Percentiles rank a stretch among this genome's conserved stretches.
phyloP scores from a whole-genome alignment of 202 grass and related monocot genomes.

The Alloteropsis angusta region DNA sequence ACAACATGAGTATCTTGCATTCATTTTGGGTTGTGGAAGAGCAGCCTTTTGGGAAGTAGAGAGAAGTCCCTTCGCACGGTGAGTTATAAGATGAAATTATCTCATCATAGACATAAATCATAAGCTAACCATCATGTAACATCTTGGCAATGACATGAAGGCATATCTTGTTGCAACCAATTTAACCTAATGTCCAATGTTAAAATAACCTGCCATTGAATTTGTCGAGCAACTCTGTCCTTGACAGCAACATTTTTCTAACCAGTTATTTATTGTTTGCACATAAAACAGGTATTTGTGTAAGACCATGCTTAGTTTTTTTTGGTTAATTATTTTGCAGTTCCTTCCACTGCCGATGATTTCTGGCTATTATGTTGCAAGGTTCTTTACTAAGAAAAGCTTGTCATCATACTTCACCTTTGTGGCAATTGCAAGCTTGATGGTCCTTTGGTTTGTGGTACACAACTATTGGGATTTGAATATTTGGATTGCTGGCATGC shows the following conservation, averaged over 20 bases:
- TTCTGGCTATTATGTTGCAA: conserved; percentile 83
- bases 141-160: neutral
- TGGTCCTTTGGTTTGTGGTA: conserved; percentile 97
- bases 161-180: neutral
- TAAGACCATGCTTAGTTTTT: neutral
- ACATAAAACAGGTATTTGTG: neutral
- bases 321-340: conserved; percentile 37
- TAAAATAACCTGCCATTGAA: neutral
- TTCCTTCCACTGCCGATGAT: conserved; percentile 82
- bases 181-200: neutral
- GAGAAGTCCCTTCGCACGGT: neutral
- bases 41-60: neutral
- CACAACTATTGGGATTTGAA: conserved; percentile 99
- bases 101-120: neutral
- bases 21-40: neutral
- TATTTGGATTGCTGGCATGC: conserved; percentile 98
- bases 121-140: neutral
- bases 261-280: neutral
- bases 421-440: conserved; percentile 79
- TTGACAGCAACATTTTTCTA: neutral
- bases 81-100: neutral
- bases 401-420: conserved; percentile 94
- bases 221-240: neutral
- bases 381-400: conserved; percentile 95
- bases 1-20: neutral